phyloP scores from a whole-genome alignment of 2,329 filamentous ascomycete genomes.

The Huntiella savannae region DNA sequence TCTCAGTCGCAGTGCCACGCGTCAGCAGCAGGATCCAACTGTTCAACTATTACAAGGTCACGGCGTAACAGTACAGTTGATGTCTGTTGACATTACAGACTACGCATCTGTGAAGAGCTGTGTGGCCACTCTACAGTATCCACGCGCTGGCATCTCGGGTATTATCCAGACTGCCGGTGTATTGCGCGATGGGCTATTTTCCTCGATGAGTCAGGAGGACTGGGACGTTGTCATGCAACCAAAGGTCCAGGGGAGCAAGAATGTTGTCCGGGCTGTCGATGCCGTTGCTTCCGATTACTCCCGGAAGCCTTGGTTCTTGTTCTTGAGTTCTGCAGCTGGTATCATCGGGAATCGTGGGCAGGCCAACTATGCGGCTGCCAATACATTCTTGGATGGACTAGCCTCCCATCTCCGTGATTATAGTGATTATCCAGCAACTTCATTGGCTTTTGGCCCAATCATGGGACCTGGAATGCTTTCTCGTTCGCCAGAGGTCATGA shows the following conservation, averaged over 20 bases:
- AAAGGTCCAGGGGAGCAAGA: constrained; percentile 23
- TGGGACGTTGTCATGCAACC: constrained; percentile 18
- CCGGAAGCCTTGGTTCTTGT: constrained; percentile 10
- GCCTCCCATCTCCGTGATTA: constrained; percentile 19
- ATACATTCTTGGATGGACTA: constrained; percentile 30
- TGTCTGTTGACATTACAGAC: constrained; percentile 26
- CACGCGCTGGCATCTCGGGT: constrained; percentile 16
- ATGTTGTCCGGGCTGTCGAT: constrained; percentile 19
- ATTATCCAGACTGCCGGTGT: constrained; percentile 22
- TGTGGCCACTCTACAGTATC: neutral
- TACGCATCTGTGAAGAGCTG: constrained; percentile 13
- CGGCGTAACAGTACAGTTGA: constrained; percentile 19
- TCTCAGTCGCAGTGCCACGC: constrained; percentile 29
- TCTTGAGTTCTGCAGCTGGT: constrained; percentile 19
- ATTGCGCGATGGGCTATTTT: constrained; percentile 18
- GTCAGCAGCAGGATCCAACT: constrained; percentile 17
- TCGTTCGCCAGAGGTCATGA: constrained; percentile 26
- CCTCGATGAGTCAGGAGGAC: constrained; percentile 19
- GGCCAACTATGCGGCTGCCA: constrained; percentile 38
- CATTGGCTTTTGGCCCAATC: constrained; percentile 34
- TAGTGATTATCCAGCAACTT: constrained; percentile 24
- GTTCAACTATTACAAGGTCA: constrained; percentile 17
- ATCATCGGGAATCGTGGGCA: constrained; percentile 37
- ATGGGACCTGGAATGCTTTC: constrained; percentile 36
- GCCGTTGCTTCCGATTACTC: constrained; percentile 20